Base-by-base conservation (phyloP, 2,329 filamentous ascomycete genomes). In the Truncatella angustata region DNA sequence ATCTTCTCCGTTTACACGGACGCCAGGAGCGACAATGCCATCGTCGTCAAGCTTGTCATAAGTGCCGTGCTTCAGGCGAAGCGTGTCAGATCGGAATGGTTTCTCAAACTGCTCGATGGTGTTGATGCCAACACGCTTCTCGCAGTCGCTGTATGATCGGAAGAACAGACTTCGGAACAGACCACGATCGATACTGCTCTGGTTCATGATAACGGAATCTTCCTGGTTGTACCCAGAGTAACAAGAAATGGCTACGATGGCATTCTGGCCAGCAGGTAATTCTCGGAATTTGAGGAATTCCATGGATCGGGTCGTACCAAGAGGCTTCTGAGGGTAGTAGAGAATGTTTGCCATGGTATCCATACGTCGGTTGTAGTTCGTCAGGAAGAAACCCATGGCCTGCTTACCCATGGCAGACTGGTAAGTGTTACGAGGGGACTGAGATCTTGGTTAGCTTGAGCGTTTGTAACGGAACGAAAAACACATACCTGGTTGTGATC, bases 141-240 rank as follows among this genome's bases (percentile, higher is more conserved):
- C 94, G 59, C 91, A 91, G 66, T 99, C 94, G 28, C 91, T 95
- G 73, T 99, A 99, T 10, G 93, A 91, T 61, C 95, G 87, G 82
- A 96, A 99, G 78, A 97, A 99, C 50, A 99, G 75, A 81, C 91
- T 97, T 65, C 95, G 85, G 86, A 99, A 99, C 4, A 99, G 80
- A 57, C 94, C 94, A 66, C 94, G 89, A 71, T 99, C 94, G 64
- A 99, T 97, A 72, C 91, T 96, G 75, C 91, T 97, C 76, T 99
- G 94, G 72, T 99, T 99, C 94, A 99, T 97, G 65, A 99, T 96
- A 60, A 99, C 93, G 60, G 94, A 99, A 85, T 99, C 94, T 91
- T 99, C 94, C 70, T 99, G 95, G 73, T 99, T 99, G 78, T 99
- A 99, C 54, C 94, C 94, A 50, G 92, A 96, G 74, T 99, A 99